phyloP scores from a whole-genome alignment of 2,329 filamentous ascomycete genomes.

The Stemphylium vesicarium region DNA sequence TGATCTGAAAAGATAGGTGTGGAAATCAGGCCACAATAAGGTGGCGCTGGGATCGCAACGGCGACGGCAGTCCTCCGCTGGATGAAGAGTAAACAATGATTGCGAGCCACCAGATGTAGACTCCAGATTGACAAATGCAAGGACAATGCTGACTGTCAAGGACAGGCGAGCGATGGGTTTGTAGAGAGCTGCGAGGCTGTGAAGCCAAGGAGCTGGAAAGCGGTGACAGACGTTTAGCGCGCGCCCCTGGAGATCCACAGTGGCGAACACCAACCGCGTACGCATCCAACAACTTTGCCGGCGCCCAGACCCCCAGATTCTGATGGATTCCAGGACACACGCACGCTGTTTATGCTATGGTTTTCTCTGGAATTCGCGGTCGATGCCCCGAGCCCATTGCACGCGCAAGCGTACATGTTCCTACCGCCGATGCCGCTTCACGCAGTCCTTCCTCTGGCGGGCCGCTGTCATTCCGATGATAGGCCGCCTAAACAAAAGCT shows the following conservation, averaged over 20 bases:
- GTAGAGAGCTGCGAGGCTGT: not conserved
- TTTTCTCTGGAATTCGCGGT: too few species aligned
- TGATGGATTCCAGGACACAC: too few species aligned
- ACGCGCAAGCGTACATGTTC: too few species aligned
- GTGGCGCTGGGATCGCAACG: not conserved
- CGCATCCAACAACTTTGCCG: not conserved
- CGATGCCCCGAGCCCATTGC: too few species aligned
- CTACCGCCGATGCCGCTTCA: too few species aligned
- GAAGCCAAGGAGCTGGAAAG: conserved; percentile 5
- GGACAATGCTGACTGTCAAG: not conserved
- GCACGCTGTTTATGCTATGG: not conserved
- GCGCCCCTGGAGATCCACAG: conserved; percentile 12
- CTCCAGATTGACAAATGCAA: not conserved
- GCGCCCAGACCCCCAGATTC: not conserved
- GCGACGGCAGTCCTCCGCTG: not conserved
- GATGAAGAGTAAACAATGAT: not conserved
- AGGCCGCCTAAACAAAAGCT: too few species aligned
- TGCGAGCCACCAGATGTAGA: not conserved
- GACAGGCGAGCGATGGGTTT: not conserved
- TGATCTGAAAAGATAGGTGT: conserved; percentile 4
- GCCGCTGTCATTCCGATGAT: too few species aligned
- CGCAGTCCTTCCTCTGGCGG: too few species aligned
- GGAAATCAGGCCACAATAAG: not conserved
- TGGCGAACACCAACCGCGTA: conserved; percentile 20
- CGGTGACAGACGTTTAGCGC: conserved; percentile 14